Evolutionary conservation across 352 stramenopile genomes (phyloP).

Genomic region (Globisporangium spiculum): DNA sequence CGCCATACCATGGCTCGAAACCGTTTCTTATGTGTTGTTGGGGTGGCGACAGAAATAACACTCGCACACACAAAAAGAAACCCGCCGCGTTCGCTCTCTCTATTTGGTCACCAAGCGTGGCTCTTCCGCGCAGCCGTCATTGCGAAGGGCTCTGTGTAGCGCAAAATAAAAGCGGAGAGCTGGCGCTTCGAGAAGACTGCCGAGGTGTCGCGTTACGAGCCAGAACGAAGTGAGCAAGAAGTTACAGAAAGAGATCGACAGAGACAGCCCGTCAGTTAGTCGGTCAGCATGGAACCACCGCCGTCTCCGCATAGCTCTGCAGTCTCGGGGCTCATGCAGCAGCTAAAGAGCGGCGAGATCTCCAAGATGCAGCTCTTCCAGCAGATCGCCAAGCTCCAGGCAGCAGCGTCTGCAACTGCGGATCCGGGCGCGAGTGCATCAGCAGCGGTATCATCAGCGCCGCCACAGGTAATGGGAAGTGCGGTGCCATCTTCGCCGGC

Average conservation of each 20-base stretch:
- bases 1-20: background rate
- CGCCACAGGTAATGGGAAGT: background rate
- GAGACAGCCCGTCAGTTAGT: background rate
- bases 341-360: slow-evolving; percentile 82
- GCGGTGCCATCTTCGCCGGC: background rate
- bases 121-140: background rate
- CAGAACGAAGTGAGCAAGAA: background rate
- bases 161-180: background rate
- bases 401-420: background rate
- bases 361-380: slow-evolving; percentile 86
- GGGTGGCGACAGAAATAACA: slow-evolving; percentile 5
- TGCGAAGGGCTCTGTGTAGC: background rate
- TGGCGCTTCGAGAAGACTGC: background rate
- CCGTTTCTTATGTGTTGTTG: slow-evolving; percentile 7
- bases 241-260: background rate
- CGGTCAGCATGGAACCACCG: slow-evolving; percentile 33
- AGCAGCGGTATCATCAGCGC: background rate
- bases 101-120: background rate
- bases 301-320: slow-evolving; percentile 29
- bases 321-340: slow-evolving; percentile 75
- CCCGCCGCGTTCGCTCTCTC: background rate
- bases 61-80: background rate
- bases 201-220: background rate
- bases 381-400: slow-evolving; percentile 73
- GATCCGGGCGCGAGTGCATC: slow-evolving; percentile 8